Evolutionary conservation across 352 stramenopile species (phyloP), one percentile per base, ranked within the genome.

Genomic region (Pythium sukuiense): DNA sequence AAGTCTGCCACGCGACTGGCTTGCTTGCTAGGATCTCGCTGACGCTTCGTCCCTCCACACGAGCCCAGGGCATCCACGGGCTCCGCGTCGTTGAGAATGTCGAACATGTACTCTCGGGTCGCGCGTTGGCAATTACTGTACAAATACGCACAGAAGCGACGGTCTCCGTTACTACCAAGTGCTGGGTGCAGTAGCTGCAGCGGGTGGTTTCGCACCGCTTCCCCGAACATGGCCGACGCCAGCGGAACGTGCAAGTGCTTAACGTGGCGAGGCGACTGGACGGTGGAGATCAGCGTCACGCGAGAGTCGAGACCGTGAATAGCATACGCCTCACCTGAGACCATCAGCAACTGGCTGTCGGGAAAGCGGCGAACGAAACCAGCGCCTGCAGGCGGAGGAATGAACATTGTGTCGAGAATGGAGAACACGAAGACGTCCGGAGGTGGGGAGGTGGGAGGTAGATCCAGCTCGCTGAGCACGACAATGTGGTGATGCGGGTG

Each of bases 31-130:
- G 39, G 29, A 29, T 60, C 5, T 35, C 70, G 0, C 33, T 8
- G 12, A 14, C 59, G 50, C 8, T 49, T 35, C 13, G 59, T 57
- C 1, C 80, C 78, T 45, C 72, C 63, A 56, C 81, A 90, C 6
- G 61, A 35, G 3, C 77, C 81, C 3, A 88, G 66, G 5, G 81
- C 81, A 52, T 85, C 77, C 0, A 87, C 76, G 14, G 67, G 46
- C 18, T 82, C 73, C 43, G 81, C 65, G 0, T 55, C 61, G 26
- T 78, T 79, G 20, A 81, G 61, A 1, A 86, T 18, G 24, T 85
- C 72, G 29, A 83, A 84, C 70, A 87, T 85, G 60, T 80, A 80
- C 57, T 86, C 71, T 50, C 74, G 77, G 1, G 76, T 63, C 1
- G 65, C 67, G 13, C 69, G 64, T 29, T 82, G 69, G 49, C 81